phyloP scores from a whole-genome alignment of 768 basidiomycete species.

The Leccinum barrowsii region DNA sequence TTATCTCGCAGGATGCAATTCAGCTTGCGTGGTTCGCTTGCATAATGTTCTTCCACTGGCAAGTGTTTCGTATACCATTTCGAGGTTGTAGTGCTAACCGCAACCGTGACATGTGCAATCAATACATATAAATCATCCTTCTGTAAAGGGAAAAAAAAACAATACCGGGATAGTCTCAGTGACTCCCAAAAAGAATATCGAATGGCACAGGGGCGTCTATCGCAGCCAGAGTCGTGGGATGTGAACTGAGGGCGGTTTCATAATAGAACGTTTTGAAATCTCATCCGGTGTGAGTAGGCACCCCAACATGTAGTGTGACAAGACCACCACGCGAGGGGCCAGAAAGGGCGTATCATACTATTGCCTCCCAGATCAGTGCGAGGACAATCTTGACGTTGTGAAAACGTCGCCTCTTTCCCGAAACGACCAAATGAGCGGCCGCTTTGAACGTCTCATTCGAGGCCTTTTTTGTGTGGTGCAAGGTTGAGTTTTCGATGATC shows the following conservation, averaged over 20 bases:
- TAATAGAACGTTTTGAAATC: slow-evolving; percentile 74
- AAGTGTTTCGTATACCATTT: slow-evolving; percentile 57
- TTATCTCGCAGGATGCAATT: slow-evolving; percentile 46
- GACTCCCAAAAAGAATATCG: slow-evolving; percentile 63
- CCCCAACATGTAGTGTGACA: slow-evolving; percentile 64
- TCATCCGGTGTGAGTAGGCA: slow-evolving; percentile 59
- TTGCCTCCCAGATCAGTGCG: slow-evolving; percentile 65
- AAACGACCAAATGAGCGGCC: slow-evolving; percentile 72
- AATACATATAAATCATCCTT: background rate
- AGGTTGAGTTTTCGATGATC: slow-evolving; percentile 3
- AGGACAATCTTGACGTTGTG: slow-evolving; percentile 60
- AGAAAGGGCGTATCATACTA: slow-evolving; percentile 46
- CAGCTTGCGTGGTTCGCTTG: slow-evolving; percentile 36
- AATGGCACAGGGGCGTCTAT: slow-evolving; percentile 49
- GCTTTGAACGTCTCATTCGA: slow-evolving; percentile 84
- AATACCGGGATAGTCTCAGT: slow-evolving; percentile 65
- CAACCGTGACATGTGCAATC: slow-evolving; percentile 31
- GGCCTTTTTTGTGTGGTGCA: slow-evolving; percentile 40
- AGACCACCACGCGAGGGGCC: slow-evolving; percentile 63
- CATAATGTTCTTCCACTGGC: slow-evolving; percentile 44
- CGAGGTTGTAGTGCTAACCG: slow-evolving; percentile 53
- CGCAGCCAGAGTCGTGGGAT: slow-evolving; percentile 48
- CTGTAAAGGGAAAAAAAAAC: background rate
- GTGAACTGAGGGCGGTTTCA: slow-evolving; percentile 66
- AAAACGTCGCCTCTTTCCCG: slow-evolving; percentile 64